These are phyloP conservation scores for Fusarium goolgardi DNA, from an alignment of 2,329 filamentous ascomycete species.

Conservation along the genomic window DNA sequence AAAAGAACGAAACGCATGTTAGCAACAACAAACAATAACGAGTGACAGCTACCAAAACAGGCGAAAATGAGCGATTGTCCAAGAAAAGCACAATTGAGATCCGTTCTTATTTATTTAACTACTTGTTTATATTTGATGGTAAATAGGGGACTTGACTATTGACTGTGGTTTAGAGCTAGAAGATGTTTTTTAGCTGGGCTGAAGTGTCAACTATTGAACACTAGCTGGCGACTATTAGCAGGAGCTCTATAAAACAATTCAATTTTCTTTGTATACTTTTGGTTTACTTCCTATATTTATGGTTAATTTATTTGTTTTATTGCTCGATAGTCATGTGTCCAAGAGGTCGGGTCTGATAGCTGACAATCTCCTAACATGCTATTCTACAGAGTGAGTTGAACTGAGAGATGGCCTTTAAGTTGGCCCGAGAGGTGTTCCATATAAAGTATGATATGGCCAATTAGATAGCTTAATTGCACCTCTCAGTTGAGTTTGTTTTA, in stretches of 20 bases:
- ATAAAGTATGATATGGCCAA: neutral
- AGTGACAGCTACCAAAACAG: neutral
- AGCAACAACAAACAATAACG: neutral
- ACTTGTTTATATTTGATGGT: neutral
- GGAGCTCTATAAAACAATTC: neutral
- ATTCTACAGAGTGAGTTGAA: neutral
- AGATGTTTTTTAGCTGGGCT: neutral
- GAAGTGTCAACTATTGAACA: neutral
- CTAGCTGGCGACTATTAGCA: neutral
- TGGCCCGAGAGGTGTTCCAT: neutral
- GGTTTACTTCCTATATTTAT: neutral
- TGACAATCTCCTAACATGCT: no score
- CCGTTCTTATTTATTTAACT: no score
- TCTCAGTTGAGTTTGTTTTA: neutral
- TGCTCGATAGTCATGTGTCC: no score
- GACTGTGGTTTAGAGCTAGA: neutral
- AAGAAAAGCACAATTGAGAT: no score
- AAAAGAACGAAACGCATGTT: constrained; percentile 2
- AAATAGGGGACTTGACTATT: neutral
- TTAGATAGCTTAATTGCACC: neutral
- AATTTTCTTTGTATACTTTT: neutral
- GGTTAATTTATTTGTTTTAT: neutral
- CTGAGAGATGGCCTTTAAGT: neutral
- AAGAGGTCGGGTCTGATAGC: neutral
- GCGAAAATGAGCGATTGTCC: accelerated